phyloP scores from a whole-genome alignment of 2,329 filamentous ascomycete species.

The Phyllosticta citribraziliensis region DNA sequence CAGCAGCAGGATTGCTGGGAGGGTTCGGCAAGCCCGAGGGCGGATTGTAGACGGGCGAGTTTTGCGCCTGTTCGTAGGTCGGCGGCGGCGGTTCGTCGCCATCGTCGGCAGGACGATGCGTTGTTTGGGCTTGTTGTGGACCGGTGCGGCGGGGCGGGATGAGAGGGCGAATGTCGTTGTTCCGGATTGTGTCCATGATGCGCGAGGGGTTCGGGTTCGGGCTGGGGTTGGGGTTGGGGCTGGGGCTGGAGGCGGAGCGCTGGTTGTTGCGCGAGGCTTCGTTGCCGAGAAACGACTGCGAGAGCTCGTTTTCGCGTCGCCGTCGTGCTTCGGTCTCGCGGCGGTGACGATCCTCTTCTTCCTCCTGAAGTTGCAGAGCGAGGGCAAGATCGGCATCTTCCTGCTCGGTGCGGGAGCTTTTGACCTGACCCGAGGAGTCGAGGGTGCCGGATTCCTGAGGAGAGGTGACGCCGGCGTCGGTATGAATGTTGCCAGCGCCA shows the following conservation, averaged over 20 bases:
- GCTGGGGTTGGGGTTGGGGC: constrained; percentile 17
- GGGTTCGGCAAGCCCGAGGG: constrained; percentile 18
- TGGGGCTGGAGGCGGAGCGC: constrained; percentile 14
- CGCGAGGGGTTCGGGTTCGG: constrained; percentile 17
- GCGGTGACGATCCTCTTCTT: constrained; percentile 75
- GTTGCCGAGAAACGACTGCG: constrained; percentile 57
- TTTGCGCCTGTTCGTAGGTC: constrained; percentile 55
- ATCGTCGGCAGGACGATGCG: constrained; percentile 21
- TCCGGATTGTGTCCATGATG: constrained; percentile 20
- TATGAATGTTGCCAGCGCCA: constrained; percentile 10
- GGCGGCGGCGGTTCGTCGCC: constrained; percentile 50
- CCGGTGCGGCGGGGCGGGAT: constrained; percentile 35
- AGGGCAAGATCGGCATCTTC: constrained; percentile 78
- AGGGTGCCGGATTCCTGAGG: constrained; percentile 15
- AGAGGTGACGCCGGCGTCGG: constrained; percentile 5
- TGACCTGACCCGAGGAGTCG: constrained; percentile 11
- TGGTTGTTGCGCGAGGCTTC: constrained; percentile 2
- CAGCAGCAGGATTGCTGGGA: constrained; percentile 32
- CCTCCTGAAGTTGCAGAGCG: constrained; percentile 86
- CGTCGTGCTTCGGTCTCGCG: constrained; percentile 49
- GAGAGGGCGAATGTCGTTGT: constrained; percentile 28
- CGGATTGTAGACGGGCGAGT: constrained; percentile 12
- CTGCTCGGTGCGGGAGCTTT: constrained; percentile 42
- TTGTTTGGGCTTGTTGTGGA: constrained; percentile 4
- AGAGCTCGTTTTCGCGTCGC: constrained; percentile 56